phyloP scores from a whole-genome alignment of 2,329 filamentous ascomycete species.

The Penicillium sp. region DNA sequence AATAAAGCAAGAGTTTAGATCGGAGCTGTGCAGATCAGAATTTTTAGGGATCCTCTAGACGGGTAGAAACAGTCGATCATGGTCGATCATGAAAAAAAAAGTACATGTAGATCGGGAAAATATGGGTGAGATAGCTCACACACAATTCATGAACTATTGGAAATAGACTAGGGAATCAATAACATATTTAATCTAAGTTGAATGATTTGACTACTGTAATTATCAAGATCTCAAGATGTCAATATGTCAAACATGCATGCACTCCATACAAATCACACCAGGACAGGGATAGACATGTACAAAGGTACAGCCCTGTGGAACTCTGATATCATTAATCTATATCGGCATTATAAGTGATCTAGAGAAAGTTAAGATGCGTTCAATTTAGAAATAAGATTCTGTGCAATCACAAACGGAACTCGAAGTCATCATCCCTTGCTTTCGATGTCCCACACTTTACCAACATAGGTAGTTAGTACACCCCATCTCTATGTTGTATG shows the following conservation, averaged over 20 bases:
- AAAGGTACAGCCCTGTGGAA: not conserved
- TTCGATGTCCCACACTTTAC: not conserved
- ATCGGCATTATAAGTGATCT: not conserved
- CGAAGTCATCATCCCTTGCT: not conserved
- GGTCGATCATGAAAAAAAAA: not conserved
- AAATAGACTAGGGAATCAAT: not conserved
- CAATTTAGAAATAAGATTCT: not conserved
- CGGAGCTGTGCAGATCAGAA: not conserved
- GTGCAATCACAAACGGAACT: not conserved
- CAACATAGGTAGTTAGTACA: not conserved
- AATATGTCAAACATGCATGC: not conserved
- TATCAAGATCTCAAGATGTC: not conserved
- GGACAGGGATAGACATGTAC: too few relatives aligned
- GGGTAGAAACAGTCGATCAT: conserved; percentile 11
- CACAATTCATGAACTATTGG: conserved; percentile 1
- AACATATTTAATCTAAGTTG: not conserved
- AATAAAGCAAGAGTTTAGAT: not conserved
- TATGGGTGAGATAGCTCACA: conserved; percentile 1
- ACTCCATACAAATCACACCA: not conserved
- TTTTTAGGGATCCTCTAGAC: conserved; percentile 11
- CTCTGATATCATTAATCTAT: not conserved
- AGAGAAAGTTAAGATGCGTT: not conserved
- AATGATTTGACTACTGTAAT: not conserved
- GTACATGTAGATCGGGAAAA: not conserved
- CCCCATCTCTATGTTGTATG: too few relatives aligned